A percentile compares a stretch with the other conserved stretches of the same genome.
These are phyloP conservation scores for Bacterosira constricta DNA, from an alignment of 108 stramenopile genomes.

Conservation along the genomic window DNA sequence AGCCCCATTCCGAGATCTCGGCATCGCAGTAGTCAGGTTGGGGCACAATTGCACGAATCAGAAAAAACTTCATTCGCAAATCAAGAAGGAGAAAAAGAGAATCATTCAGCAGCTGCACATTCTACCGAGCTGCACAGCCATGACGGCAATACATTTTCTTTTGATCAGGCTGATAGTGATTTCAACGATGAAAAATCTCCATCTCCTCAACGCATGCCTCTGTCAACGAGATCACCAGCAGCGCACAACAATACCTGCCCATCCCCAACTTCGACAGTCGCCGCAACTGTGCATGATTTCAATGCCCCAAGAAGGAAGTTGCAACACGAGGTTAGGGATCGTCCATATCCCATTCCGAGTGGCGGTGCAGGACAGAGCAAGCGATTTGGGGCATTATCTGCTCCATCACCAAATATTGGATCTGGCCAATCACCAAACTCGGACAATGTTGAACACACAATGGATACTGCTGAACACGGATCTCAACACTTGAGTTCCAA, in stretches of 20 bases:
- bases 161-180: not conserved
- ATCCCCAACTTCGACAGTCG: constrained; percentile 40
- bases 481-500: constrained; percentile 4
- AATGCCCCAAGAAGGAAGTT: constrained; percentile 5
- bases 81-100: not conserved
- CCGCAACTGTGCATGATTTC: constrained; percentile 24
- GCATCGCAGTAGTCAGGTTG: not conserved
- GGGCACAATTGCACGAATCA: not conserved
- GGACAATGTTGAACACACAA: not conserved
- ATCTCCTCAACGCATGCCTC: not conserved
- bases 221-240: not conserved
- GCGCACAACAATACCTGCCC: not conserved
- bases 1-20: not conserved
- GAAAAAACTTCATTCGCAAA: not conserved
- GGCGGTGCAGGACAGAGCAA: constrained; percentile 39
- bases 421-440: not conserved
- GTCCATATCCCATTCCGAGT: constrained; percentile 26
- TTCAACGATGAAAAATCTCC: not conserved
- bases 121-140: not conserved
- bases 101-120: not conserved
- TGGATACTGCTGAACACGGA: not conserved
- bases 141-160: not conserved
- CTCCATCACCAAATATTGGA: not conserved
- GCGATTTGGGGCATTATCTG: constrained; percentile 19
- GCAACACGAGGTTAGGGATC: constrained; percentile 5